These are phyloP conservation scores for Cryptococcus jaspeensis DNA, from an alignment of 1,284 basidiomycete species.

Conservation along the genomic window DNA sequence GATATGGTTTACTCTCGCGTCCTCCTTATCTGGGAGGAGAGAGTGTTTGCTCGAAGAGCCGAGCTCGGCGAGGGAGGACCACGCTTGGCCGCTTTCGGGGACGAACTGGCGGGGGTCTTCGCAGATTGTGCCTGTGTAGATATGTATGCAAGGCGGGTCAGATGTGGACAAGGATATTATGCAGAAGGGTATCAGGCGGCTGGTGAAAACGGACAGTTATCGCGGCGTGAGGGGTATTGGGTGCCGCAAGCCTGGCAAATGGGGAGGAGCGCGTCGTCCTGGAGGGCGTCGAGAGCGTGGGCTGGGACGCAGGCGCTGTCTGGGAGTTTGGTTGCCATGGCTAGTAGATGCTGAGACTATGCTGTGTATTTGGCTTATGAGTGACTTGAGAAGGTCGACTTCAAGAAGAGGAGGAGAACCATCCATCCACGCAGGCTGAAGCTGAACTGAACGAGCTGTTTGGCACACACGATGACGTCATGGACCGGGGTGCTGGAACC, in stretches of 20 bases:
- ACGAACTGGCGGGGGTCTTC: conserved; percentile 45
- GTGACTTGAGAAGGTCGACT: no score
- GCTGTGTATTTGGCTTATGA: no score
- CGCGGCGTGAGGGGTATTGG: conserved; percentile 32
- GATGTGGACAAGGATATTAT: not conserved
- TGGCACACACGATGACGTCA: no score
- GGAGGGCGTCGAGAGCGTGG: conserved; percentile 28
- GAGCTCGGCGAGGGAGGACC: conserved; percentile 40
- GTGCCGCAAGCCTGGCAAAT: conserved; percentile 49
- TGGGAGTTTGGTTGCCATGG: conserved; percentile 1
- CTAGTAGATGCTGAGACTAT: not conserved
- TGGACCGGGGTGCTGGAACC: no score
- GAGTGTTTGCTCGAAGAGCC: conserved; percentile 19
- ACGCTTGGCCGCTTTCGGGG: conserved; percentile 39
- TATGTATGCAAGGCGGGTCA: not conserved
- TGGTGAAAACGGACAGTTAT: conserved; percentile 27
- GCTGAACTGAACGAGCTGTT: no score
- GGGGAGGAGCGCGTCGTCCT: conserved; percentile 36
- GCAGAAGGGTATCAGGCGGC: not conserved
- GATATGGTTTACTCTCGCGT: conserved; percentile 38
- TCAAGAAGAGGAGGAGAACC: no score
- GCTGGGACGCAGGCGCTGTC: conserved; percentile 13
- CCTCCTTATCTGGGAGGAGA: conserved; percentile 38
- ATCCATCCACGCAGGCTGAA: no score
- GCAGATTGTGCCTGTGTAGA: conserved; percentile 34